These are phyloP conservation scores for Rhodotorula sp. DNA, from an alignment of 1,284 basidiomycete species.

Conservation along the genomic window DNA sequence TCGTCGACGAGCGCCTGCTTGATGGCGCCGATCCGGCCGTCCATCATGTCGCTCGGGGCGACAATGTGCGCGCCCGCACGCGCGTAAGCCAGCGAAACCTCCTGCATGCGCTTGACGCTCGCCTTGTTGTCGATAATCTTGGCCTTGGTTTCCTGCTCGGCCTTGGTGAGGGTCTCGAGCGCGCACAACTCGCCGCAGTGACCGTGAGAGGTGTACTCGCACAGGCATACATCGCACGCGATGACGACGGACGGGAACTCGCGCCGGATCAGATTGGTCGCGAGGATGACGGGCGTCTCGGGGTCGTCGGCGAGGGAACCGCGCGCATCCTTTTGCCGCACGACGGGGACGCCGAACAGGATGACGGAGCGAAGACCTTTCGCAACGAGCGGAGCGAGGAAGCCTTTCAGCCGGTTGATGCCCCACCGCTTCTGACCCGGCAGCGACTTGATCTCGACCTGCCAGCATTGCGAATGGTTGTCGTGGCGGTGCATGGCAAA, in stretches of 20 bases:
- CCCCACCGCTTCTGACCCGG: slow-evolving; percentile 93
- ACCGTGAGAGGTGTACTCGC: slow-evolving; percentile 98
- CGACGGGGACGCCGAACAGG: slow-evolving; percentile 90
- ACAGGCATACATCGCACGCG: slow-evolving; percentile 95
- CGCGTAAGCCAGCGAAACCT: slow-evolving; percentile 91
- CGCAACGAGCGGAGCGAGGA: slow-evolving; percentile 79
- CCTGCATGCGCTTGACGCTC: slow-evolving; percentile 79
- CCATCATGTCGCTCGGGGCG: slow-evolving; percentile 99
- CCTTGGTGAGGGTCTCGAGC: slow-evolving; percentile 31
- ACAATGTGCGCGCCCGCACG: slow-evolving; percentile 95
- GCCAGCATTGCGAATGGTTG: background rate
- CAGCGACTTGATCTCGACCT: slow-evolving; percentile 67
- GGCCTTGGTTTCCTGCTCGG: slow-evolving; percentile 13
- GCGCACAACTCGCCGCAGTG: slow-evolving; percentile 70
- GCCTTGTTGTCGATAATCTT: slow-evolving; percentile 59
- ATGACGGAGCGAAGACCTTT: slow-evolving; percentile 92
- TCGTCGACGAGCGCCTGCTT: slow-evolving; percentile 79
- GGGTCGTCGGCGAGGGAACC: slow-evolving; percentile 90
- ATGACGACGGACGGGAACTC: slow-evolving; percentile 84
- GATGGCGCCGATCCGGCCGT: slow-evolving; percentile 77
- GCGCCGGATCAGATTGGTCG: slow-evolving; percentile 71
- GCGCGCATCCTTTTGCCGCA: slow-evolving; percentile 64
- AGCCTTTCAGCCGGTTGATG: slow-evolving; percentile 82
- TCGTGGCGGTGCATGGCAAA: background rate
- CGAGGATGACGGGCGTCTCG: slow-evolving; percentile 86